Evolutionary conservation across 2,329 filamentous ascomycete genomes (phyloP), one percentile per base, ranked within the genome.

Genomic region (Lojkania enalia): DNA sequence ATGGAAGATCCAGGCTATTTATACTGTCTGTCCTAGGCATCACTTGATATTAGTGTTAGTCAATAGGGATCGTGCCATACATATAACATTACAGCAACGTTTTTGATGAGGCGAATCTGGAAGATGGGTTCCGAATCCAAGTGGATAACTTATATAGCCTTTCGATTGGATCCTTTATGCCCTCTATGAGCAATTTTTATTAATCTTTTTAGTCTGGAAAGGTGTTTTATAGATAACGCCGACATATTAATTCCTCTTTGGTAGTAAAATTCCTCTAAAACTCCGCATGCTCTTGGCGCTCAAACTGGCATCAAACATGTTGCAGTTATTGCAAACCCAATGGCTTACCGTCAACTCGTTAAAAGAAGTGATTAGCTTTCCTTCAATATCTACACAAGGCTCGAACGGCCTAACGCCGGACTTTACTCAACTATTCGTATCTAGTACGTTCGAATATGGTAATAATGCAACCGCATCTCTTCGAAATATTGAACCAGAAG

Each of bases 401-500:
- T 6, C n/a, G 18, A 20, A n/a, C 14, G 18, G 14, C 20, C 18
- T 18, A 7, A 13, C 4, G 7, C 12, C 20, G 4, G 33, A 36
- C 33, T 36, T 36, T 18, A 36, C 14, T 7, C 33, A n/a, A 7
- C 33, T 18, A 15, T 36, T 18, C 18, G 16, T 36, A 9, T 20
- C 7, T 20, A 15, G 13, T 18, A 18, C 6, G 18, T 36, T 36
- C 18, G 16, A 36, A 4, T 9, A 36, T 5, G 16, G 13, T 7
- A 20, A 20, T 20, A 18, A 9, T 9, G 18, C 11, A 18, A 36
- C 33, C 7, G 20, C 33, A 20, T 4, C 7, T 20, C 33, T 5
- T 12, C 30, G n/a, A n/a, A n/a, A n/a, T n/a, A n/a, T 27, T 7
- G 23, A 27, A n/a, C 36, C 36, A 39, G 27, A 39, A 25, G 21